Evolutionary conservation across 2,329 filamentous ascomycete genomes (phyloP).

Genomic region (Trichoderma brevicompactum): DNA sequence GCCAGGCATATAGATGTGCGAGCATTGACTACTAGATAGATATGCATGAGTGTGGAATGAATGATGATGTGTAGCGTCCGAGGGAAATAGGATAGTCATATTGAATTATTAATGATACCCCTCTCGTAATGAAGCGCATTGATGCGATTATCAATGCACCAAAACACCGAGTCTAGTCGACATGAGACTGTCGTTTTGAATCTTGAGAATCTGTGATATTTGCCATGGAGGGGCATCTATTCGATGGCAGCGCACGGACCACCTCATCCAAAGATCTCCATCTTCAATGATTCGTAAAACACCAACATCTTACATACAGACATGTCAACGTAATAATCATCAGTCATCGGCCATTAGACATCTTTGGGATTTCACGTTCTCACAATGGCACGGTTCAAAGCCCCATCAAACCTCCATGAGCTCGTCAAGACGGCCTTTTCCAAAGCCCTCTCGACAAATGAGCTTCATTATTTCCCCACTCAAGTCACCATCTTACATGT

Average conservation of each 20-base stretch:
- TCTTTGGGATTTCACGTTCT: neutral
- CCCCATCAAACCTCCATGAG: conserved; percentile 53
- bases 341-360: neutral
- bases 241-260: conserved; percentile 17
- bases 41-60: neutral
- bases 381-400: conserved; percentile 46
- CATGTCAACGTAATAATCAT: neutral
- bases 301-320: neutral
- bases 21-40: neutral
- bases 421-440: conserved; percentile 56
- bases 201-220: neutral
- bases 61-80: neutral
- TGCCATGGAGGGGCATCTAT: conserved; percentile 9
- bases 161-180: neutral
- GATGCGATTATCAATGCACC: neutral
- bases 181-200: neutral
- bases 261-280: neutral
- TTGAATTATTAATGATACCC: conserved; percentile 1
- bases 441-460: conserved; percentile 52
- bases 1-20: conserved; percentile 52
- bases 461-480: conserved; percentile 59
- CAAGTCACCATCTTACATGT: conserved; percentile 54
- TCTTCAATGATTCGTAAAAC: neutral
- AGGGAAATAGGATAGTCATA: neutral
- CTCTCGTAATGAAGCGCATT: neutral